Conservation (phyloP, 768 basidiomycete genomes). For the Auriscalpium vulgare region DNA sequence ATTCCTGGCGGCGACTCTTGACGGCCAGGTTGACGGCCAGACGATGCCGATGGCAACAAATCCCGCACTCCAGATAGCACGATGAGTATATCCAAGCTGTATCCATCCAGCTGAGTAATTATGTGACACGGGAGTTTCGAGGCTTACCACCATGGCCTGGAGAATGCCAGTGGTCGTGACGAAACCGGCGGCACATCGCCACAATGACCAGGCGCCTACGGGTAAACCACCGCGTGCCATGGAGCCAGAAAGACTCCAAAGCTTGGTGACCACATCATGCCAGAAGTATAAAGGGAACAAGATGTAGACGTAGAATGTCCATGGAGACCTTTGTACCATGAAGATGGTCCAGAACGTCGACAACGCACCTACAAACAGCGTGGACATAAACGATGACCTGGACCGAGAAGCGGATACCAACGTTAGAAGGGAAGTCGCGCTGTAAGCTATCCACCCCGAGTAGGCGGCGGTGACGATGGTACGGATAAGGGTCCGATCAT, state of each 20-base stretch:
- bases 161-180: conserved; percentile 36
- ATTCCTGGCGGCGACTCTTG: conserved; percentile 21
- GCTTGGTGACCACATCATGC: conserved; percentile 36
- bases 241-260: neutral
- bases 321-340: conserved; percentile 54
- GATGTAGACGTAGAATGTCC: conserved; percentile 70
- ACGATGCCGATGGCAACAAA: conserved; percentile 49
- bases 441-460: conserved; percentile 68
- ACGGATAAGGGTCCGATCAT: conserved; percentile 68
- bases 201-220: neutral
- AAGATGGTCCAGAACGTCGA: conserved; percentile 42
- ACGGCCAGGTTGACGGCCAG: conserved; percentile 59
- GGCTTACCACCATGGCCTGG: conserved; percentile 67
- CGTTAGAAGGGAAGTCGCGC: conserved; percentile 49
- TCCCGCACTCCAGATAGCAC: conserved; percentile 66
- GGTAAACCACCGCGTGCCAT: too few species aligned
- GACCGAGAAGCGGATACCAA: conserved; percentile 19
- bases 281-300: conserved; percentile 75
- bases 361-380: conserved; percentile 15
- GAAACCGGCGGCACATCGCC: conserved; percentile 19
- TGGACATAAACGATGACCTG: neutral
- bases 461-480: conserved; percentile 66
- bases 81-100: conserved; percentile 63
- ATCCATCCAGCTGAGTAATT: neutral
- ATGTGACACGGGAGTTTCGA: neutral